Base-by-base conservation (phyloP, 2,329 filamentous ascomycete species). In the Cladosporium sp. region DNA sequence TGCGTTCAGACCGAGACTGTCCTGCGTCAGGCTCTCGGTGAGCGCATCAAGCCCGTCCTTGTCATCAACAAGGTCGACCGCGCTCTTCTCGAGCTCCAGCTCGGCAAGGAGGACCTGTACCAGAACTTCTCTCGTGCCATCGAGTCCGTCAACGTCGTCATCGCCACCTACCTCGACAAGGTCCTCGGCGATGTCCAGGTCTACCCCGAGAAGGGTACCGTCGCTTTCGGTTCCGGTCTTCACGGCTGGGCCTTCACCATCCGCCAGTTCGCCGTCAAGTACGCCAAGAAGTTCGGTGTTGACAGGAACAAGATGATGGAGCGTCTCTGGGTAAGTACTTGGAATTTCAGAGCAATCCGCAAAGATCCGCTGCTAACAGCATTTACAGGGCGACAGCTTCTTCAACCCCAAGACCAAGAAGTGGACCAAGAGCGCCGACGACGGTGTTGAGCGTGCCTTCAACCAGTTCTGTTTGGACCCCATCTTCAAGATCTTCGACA, bases 1-100 rank as follows among this genome's bases (percentile, higher is more conserved):
- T 98, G 93, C 77, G 93, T 98, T 73, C 93, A 98, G 83, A 98
- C 93, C 71, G 93, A 98, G 86, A 98, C 93, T 70, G 93, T 98
- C 69, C 84, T 98, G 64, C 91, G 93, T 72, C 93, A 98, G 82
- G 92, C 93, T 75, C 89, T 98, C 66, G 88, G 89, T 84, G 93
- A 98, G 85, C 92, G 93, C 79, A 98, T 98, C 78, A 97, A 97
- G 87, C 93, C 93, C 69, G 92, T 98, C 69, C 84, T 96, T 72
- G 87, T 96, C 77, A 96, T 98, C 84, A 98, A 98, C 90, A 98
- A 98, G 87, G 93, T 98, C 76, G 93, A 98, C 73, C 92, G 93
- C 79, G 91, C 93, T 77, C 88, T 98, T 71, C 90, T 98, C 73
- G 93, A 98, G 79, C 85, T 98, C 59, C 93, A 98, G 81, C 85